Evolutionary conservation across 73 alveolate species (phyloP).

Genomic region (Loxodes magnus): DNA sequence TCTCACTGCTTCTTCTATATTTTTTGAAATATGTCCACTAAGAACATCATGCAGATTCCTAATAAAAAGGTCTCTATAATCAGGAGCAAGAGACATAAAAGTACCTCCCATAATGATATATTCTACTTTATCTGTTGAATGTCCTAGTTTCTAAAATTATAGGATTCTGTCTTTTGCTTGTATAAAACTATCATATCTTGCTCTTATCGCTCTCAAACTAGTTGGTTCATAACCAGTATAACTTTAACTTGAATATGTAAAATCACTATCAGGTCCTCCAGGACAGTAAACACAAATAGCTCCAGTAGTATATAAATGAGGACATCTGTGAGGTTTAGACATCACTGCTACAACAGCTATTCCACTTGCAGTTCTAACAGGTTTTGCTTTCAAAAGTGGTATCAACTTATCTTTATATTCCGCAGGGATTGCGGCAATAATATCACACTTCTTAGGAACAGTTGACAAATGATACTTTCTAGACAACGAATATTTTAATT

Average conservation of each 20-base stretch:
- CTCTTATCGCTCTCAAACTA: slow-evolving; percentile 97
- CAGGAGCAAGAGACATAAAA: slow-evolving; percentile 75
- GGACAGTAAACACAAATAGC: slow-evolving; percentile 97
- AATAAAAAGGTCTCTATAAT: slow-evolving; percentile 95
- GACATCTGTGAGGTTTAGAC: slow-evolving; percentile 99
- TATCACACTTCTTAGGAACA: slow-evolving; percentile 95
- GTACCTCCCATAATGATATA: slow-evolving; percentile 98
- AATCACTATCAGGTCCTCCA: slow-evolving; percentile 99
- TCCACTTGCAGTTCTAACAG: slow-evolving; percentile 97
- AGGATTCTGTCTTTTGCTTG: slow-evolving; percentile 95
- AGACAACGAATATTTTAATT: slow-evolving; percentile 69
- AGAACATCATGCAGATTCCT: slow-evolving; percentile 96
- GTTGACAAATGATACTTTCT: slow-evolving; percentile 68
- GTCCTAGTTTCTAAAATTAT: slow-evolving; percentile 92
- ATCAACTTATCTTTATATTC: slow-evolving; percentile 77
- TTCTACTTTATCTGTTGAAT: slow-evolving; percentile 96
- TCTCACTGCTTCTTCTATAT: slow-evolving; percentile 83
- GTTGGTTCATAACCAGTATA: slow-evolving; percentile 99
- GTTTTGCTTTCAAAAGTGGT: slow-evolving; percentile 90
- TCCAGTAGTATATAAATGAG: slow-evolving; percentile 96
- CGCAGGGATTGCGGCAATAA: slow-evolving; percentile 90
- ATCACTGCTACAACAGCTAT: slow-evolving; percentile 98
- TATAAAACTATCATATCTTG: slow-evolving; percentile 90
- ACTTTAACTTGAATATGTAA: slow-evolving; percentile 90
- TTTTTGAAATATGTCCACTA: slow-evolving; percentile 85